Percentiles rank a stretch among this genome's conserved stretches.
Conservation (phyloP, 495 filamentous ascomycete genomes). For the Penicillium goetzii region DNA sequence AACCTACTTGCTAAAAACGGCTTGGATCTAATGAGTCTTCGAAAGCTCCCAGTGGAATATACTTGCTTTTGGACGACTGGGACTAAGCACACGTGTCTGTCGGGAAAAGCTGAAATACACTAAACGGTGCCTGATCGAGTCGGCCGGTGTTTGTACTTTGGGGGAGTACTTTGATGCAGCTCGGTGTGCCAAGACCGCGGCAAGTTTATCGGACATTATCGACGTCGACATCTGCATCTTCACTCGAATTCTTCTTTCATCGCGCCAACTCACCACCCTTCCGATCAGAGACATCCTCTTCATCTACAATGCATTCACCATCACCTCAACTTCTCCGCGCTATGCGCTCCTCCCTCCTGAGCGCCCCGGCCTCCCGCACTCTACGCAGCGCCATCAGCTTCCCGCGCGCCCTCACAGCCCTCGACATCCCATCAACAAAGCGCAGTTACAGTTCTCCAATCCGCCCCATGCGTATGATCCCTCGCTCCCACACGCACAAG, state of each 20-base stretch:
- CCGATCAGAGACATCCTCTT: background rate
- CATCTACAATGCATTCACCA: conserved; percentile 42
- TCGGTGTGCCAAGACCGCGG: conserved; percentile 7
- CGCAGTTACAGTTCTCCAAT: conserved; percentile 37
- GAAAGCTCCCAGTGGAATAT: background rate
- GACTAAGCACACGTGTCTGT: background rate
- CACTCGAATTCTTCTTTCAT: conserved; percentile 1
- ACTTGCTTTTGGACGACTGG: background rate
- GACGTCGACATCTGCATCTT: too few species aligned
- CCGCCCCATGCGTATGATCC: conserved; percentile 43
- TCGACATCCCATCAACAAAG: conserved; percentile 18
- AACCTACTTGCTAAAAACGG: background rate
- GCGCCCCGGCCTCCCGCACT: conserved; percentile 19
- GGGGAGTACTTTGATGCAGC: background rate
- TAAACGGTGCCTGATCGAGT: background rate
- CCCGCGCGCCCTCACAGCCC: conserved; percentile 13
- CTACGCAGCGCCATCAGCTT: conserved; percentile 23
- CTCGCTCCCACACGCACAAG: conserved; percentile 45
- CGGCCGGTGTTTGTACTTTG: background rate
- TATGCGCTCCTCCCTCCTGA: conserved; percentile 41
- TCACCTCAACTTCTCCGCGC: conserved; percentile 51
- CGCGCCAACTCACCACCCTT: conserved; percentile 5
- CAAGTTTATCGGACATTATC: conserved; percentile 1
- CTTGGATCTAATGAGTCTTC: background rate
- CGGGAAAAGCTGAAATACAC: background rate